These are phyloP conservation scores for Melastoma candidum DNA, from an alignment of 441 rosid species.

Conservation along the genomic window DNA sequence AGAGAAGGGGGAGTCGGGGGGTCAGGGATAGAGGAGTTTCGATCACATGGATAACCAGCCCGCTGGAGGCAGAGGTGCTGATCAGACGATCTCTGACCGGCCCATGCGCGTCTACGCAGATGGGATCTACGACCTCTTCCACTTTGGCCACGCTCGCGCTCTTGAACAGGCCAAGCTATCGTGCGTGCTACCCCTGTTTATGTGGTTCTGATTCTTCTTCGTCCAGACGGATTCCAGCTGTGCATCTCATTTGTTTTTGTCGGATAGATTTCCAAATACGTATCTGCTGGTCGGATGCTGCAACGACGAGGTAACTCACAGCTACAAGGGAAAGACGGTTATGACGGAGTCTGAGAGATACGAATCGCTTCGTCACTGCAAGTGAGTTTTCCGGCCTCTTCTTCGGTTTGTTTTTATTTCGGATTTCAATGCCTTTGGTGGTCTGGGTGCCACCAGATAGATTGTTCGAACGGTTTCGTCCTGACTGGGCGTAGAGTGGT, in stretches of 20 bases:
- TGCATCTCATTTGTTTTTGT: background rate
- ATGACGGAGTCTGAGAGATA: slow-evolving; percentile 72
- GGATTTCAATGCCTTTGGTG: too few species aligned
- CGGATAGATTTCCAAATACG: slow-evolving; percentile 65
- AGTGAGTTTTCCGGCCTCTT: slow-evolving; percentile 24
- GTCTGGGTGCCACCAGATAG: too few species aligned
- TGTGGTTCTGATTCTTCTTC: too few species aligned
- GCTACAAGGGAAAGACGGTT: slow-evolving; percentile 80
- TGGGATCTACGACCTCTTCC: slow-evolving; percentile 19
- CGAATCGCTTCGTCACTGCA: slow-evolving; percentile 91
- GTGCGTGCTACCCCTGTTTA: background rate
- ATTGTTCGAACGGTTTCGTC: too few species aligned
- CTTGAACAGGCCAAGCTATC: slow-evolving; percentile 18
- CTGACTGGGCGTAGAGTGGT: too few species aligned
- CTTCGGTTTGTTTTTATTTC: background rate
- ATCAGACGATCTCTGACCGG: background rate
- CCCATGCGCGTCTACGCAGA: slow-evolving; percentile 15
- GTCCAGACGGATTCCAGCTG: background rate
- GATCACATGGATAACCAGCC: too few species aligned
- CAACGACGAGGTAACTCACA: slow-evolving; percentile 67
- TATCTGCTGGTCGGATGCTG: slow-evolving; percentile 79
- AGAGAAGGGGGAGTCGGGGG: too few species aligned
- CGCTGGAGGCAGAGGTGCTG: too few species aligned
- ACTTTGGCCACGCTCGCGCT: slow-evolving; percentile 18
- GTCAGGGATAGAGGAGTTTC: too few species aligned